Evolutionary conservation across 305 asterid genomes (phyloP).

Genomic region (Rubia occidens): DNA sequence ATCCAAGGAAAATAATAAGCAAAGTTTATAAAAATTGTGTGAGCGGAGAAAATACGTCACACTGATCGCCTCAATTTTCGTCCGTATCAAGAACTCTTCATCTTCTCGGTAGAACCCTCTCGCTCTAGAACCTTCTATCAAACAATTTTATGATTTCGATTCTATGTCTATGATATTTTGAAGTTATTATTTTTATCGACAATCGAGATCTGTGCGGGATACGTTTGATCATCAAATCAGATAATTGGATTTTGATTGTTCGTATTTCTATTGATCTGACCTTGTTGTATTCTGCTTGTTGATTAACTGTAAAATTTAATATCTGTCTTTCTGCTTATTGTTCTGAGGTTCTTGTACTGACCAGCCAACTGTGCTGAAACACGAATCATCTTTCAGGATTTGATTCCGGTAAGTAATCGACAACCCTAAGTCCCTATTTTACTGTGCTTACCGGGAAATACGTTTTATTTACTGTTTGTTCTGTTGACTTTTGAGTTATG

Average conservation of each 20-base stretch:
- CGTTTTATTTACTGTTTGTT: background rate
- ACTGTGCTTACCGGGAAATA: background rate
- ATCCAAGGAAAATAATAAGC: too few relatives aligned
- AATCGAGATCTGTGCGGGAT: background rate
- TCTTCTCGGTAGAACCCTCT: conserved; percentile 5
- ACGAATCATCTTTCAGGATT: background rate
- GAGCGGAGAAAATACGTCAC: background rate
- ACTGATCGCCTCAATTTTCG: background rate
- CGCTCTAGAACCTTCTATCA: background rate
- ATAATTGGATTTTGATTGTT: background rate
- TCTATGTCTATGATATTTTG: background rate
- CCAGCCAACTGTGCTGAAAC: conserved; percentile 7
- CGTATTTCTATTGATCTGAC: background rate
- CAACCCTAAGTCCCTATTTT: background rate
- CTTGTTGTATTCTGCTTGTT: background rate
- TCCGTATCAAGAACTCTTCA: background rate
- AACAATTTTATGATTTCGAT: background rate
- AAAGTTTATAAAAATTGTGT: background rate
- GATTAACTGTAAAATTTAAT: background rate
- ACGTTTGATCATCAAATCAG: background rate
- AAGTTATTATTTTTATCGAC: background rate
- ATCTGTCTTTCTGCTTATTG: background rate
- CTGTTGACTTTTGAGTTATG: background rate
- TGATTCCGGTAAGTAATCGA: conserved; percentile 9
- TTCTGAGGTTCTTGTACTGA: conserved; percentile 10